Evolutionary conservation across 192 early-diverging fungal species (phyloP), one percentile per base, ranked within the genome.

Genomic region (Linnemannia zychae): DNA sequence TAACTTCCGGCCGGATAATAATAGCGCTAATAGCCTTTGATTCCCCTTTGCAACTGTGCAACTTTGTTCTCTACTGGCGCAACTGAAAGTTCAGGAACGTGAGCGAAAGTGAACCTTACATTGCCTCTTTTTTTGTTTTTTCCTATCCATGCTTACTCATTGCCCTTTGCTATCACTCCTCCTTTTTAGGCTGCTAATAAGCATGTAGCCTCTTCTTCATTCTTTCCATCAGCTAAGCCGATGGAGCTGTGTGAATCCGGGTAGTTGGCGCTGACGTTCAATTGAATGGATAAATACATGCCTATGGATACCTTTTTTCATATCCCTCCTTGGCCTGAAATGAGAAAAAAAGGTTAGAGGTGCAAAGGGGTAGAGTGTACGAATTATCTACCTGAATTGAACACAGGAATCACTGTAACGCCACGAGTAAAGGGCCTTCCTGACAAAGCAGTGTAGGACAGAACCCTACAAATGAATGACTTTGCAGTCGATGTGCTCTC

Each of bases 371-470:
- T 6, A 31, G 57, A 28, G 40, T n/a, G 28, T 63, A 1, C 28
- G 57, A 63, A 31, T 63, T 63, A 33, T 28, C 28, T 24, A 31
- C 24, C n/a, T n/a, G n/a, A 31, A 12, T 22, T 63, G 57, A 63
- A 63, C 57, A 31, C 57, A 31, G 31, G 40, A 44, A 44, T 6
- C 40, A 31, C 12, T n/a, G n/a, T n/a, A 63, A 31, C 24, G 24
- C 57, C 57, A 31, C 57, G 57, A 63, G 57, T 31, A 63, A 63
- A 63, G 57, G 57, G 57, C 57, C 28, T 63, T 63, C 24, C 57
- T 63, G 57, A 63, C 57, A 63, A 63, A 63, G 57, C 57, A 63
- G 31, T 63, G 57, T 63, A 63, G 57, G 57, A 63, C 57, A 63
- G 57, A 63, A 63, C 28, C 57, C 57, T 63, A 63, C 57, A 60